Percentiles rank a stretch among this genome's conserved stretches.
Conservation (phyloP, 2,329 filamentous ascomycete genomes). For the Fusarium neocosmosporiellum region DNA sequence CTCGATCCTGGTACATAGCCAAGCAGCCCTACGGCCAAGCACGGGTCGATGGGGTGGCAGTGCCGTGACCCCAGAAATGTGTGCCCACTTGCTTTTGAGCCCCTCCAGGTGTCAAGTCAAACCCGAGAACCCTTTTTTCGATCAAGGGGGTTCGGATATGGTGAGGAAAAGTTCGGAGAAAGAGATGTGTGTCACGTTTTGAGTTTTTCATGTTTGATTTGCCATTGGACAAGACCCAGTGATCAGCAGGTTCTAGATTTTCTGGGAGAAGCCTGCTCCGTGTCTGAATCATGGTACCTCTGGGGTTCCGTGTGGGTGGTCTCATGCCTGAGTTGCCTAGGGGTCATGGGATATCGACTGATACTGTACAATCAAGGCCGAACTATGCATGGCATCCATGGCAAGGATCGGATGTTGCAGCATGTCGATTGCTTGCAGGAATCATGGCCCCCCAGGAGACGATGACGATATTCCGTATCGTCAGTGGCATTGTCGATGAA, state of each 20-base stretch:
- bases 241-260: conserved; percentile 22
- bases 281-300: not conserved
- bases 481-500: not conserved
- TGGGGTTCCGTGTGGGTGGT: conserved; percentile 11
- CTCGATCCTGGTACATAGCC: conserved; percentile 5
- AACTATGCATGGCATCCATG: not conserved
- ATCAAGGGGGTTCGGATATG: not conserved
- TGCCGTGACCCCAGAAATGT: conserved; percentile 4
- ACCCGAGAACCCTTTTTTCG: not conserved
- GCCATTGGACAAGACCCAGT: not conserved
- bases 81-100: conserved; percentile 5
- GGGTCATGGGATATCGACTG: conserved; percentile 5
- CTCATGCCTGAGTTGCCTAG: not conserved
- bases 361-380: not conserved
- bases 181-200: conserved; percentile 3
- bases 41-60: conserved; percentile 4
- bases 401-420: not conserved
- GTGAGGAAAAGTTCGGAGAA: not conserved
- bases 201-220: not conserved
- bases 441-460: not conserved
- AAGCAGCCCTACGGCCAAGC: conserved; percentile 5
- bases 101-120: not conserved
- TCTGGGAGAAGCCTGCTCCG: conserved; percentile 2
- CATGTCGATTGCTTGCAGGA: not conserved
- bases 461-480: not conserved